phyloP scores from a whole-genome alignment of 257 asterid genomes.

The Ballota nigra region DNA sequence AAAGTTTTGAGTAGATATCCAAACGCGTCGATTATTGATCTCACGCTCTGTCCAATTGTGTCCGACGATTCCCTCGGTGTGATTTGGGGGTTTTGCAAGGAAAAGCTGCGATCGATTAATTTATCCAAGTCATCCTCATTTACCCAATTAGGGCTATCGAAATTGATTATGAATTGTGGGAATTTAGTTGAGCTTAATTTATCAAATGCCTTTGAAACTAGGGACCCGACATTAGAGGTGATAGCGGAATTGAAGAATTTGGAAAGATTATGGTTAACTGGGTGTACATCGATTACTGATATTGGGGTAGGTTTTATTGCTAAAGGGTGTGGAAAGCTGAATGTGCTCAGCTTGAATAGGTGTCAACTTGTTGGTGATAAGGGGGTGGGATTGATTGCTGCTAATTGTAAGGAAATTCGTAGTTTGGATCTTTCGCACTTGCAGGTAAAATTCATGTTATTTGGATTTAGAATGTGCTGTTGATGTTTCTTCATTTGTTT shows the following conservation, averaged over 20 bases:
- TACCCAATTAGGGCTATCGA: conserved; percentile 58
- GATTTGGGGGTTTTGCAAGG: too few species aligned
- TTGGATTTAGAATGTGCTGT: not conserved
- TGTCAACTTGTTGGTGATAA: conserved; percentile 85
- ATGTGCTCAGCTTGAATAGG: conserved; percentile 76
- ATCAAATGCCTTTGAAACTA: conserved; percentile 71
- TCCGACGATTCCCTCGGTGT: too few species aligned
- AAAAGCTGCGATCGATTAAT: not conserved
- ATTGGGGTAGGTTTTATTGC: conserved; percentile 93
- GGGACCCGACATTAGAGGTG: conserved; percentile 8
- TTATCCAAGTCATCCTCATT: conserved; percentile 24
- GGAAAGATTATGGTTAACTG: conserved; percentile 69
- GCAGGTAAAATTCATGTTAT: conserved; percentile 86
- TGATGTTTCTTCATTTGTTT: not conserved
- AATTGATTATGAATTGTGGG: conserved; percentile 55
- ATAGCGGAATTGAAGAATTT: conserved; percentile 46
- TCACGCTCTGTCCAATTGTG: too few species aligned
- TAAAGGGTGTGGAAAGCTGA: conserved; percentile 81
- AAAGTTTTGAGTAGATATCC: too few species aligned
- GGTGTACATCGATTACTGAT: conserved; percentile 78
- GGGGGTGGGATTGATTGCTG: conserved; percentile 89
- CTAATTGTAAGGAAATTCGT: conserved; percentile 75
- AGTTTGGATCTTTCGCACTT: conserved; percentile 77
- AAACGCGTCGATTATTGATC: too few species aligned
- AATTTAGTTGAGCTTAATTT: conserved; percentile 80